Base-by-base conservation (phyloP, 257 asterid species). In the Haberlea rhodopensis region DNA sequence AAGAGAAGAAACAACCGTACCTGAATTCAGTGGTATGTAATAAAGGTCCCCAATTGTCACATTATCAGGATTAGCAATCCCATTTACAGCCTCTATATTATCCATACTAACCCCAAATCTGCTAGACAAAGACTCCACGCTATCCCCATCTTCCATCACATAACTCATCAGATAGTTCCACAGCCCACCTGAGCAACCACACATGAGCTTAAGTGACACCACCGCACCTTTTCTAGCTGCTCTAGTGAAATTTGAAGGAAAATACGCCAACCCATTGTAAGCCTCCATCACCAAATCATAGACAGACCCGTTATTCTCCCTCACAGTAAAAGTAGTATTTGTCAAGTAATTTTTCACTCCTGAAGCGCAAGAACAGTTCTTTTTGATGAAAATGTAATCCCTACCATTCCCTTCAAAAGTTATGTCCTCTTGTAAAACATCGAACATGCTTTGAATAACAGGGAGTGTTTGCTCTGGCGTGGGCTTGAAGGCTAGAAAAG, bases 71-170 rank as follows among this genome's bases (percentile, higher is more conserved):
- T 84, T 76, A 22, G 77, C 56, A 68, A 92, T 83, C 76, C 88
- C 92, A 75, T 92, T 92, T 19, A 78, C 83, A 55, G 62, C 59
- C 80, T 73, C 99, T 72, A 89, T 92, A 80, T 84, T 85, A 73
- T 81, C 96, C 99, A 92, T 92, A 66, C 99, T 92, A 67, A 92
- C 97, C 48, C 99, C 99, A 79, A 92, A 92, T 64, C 99, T 82
- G 69, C 99, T 92, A 18, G 99, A 87, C 59, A 92, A 67, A 66
- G 95, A 84, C 78, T 77, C 96, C 57, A 92, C 88, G 76, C 91
- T 82, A 73, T 92, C 99, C 37, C 88, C 97, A 64, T 87, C 97
- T 57, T 71, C 57, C 95, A 92, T 70, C 80, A 92, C 94, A 80
- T 92, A 92, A 60, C 99, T 92, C 99, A 89, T 87, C 74, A 89